Conservation (phyloP, 116 monocot genomes). For the Papilionanthe hybrid region DNA sequence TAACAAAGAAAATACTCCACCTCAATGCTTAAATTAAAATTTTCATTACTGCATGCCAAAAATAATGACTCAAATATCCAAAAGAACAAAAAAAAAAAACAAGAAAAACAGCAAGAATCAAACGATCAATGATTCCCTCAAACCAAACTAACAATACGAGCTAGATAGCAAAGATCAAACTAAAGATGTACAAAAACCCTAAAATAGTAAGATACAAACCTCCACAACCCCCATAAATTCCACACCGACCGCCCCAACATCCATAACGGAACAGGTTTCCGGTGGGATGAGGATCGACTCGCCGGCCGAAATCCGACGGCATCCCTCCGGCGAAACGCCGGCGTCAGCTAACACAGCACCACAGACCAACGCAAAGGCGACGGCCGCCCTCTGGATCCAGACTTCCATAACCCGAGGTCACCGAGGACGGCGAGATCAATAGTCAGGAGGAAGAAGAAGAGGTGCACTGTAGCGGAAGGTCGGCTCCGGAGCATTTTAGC, state of each 20-base stretch:
- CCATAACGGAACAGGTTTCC: background rate
- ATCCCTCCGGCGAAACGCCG: background rate
- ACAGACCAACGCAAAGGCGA: background rate
- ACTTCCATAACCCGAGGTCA: constrained; percentile 2
- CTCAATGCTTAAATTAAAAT: background rate
- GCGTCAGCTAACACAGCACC: background rate
- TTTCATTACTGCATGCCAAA: background rate
- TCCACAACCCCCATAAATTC: background rate
- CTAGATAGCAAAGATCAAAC: background rate
- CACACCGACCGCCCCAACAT: background rate
- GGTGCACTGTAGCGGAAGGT: background rate
- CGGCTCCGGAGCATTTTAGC: background rate
- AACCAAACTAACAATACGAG: background rate
- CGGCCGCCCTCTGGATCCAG: background rate
- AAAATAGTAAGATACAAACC: background rate
- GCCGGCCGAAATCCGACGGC: background rate
- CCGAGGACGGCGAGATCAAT: background rate
- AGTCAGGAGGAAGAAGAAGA: background rate
- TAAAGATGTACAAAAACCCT: background rate
- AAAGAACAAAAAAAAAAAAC: background rate
- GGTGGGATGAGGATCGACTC: background rate
- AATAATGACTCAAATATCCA: too few relatives aligned
- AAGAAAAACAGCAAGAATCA: background rate
- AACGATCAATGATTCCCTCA: background rate
- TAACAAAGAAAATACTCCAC: background rate